Evolutionary conservation across 192 early-diverging fungal genomes (phyloP).

Genomic region (Coemansia sp.): DNA sequence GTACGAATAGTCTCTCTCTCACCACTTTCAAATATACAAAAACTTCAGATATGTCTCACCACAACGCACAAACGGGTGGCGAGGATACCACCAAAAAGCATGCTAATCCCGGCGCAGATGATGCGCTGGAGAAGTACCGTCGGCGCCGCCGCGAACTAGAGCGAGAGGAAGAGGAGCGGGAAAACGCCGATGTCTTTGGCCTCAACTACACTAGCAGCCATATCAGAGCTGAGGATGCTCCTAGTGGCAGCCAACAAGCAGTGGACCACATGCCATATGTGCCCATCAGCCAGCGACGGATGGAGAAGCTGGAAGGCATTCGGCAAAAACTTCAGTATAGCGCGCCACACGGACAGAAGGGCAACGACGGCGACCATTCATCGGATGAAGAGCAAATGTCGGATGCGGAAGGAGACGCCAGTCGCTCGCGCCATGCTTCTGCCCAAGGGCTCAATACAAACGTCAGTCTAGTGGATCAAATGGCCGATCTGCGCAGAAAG

Average conservation of each 20-base stretch:
- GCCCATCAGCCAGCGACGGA: slow-evolving; percentile 26
- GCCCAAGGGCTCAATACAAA: slow-evolving; percentile 60
- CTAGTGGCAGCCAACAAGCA: neutral
- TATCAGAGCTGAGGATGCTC: neutral
- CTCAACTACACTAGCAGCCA: neutral
- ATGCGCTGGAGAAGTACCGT: slow-evolving; percentile 38
- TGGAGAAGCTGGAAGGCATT: slow-evolving; percentile 26
- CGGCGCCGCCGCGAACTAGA: slow-evolving; percentile 46
- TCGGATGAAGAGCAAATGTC: slow-evolving; percentile 5
- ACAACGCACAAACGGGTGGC: neutral
- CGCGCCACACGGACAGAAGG: neutral
- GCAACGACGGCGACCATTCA: neutral
- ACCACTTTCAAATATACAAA: neutral
- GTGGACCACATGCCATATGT: slow-evolving; percentile 9
- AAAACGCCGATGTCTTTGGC: neutral
- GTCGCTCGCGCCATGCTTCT: neutral
- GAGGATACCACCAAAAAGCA: neutral
- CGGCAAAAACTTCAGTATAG: slow-evolving; percentile 19
- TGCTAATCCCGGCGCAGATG: neutral
- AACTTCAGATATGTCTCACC: neutral
- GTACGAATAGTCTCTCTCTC: neutral
- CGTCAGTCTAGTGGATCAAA: slow-evolving; percentile 82
- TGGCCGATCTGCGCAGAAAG: slow-evolving; percentile 69
- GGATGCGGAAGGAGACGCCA: neutral
- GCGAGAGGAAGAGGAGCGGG: slow-evolving; percentile 21